Evolutionary conservation across 2,329 filamentous ascomycete genomes (phyloP), one percentile per base, ranked within the genome.

Genomic region (Phaeomoniella chlamydospora): DNA sequence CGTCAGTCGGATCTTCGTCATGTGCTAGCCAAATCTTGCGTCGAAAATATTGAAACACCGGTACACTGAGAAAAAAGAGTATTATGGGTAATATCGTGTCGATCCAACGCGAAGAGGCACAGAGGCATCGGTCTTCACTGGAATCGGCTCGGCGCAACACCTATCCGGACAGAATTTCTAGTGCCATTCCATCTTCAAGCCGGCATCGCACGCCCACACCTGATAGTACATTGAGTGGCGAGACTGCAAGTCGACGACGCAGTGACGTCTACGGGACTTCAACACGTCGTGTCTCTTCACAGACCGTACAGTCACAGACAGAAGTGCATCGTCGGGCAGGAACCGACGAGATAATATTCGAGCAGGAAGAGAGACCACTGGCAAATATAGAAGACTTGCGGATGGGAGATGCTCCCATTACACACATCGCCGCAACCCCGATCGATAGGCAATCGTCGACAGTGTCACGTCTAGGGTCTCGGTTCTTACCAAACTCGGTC

Each of bases 401-500:
- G 29, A 51, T 47, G 39, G 32, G 37, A 19, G 45, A 45, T 37
- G 41, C 41, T 14, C 37, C 41, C 6, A 43, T 47, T 18, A 45
- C 47, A 34, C 42, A 39, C 46, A 54, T 18, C 40, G 58, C 43
- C 38, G 54, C 43, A 45, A 52, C 39, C 46, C 60, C 48, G 41
- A 51, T 55, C 36, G 48, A 54, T 19, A 55, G 59, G 43, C 54
- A 60, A 39, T 60, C 59, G 40, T 65, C 62, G 3, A 56, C 61
- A 11, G 62, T 67, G 56, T 66, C 62, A 35, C 52, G 64, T 29
- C 47, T 67, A 31, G 61, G 62, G 11, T 64, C 63, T 14, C 54
- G 62, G 40, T 54, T 67, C 17, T 43, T 66, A n/a, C 62, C 64
- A 22, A 61, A 63, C 38, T 58, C 58, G 10, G 58, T 62, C 12